Evolutionary conservation across 139 green algal genomes (phyloP), one percentile per base, ranked within the genome.

Genomic region (Gonium pectorale): DNA sequence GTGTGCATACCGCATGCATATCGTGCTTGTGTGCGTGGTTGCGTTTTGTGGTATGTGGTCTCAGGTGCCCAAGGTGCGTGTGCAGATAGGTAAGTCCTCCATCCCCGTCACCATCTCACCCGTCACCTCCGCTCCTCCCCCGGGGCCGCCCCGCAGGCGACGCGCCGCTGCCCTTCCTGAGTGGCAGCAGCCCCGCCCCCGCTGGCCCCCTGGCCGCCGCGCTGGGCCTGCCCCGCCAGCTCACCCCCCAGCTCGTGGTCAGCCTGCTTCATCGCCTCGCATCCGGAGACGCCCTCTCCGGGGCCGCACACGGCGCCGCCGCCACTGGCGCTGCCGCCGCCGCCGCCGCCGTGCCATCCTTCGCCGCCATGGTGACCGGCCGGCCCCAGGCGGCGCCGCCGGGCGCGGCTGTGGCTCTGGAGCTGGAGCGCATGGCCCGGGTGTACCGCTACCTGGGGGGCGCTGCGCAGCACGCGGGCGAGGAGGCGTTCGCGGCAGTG

Each of bases 391-490:
- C n/a, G n/a, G n/a, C n/a, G n/a, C n/a, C n/a, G n/a, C n/a, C n/a
- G n/a, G n/a, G n/a, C n/a, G n/a, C n/a, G n/a, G n/a, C n/a, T n/a
- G n/a, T 73, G 67, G 24, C 13, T 7, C 67, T 54, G 67, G 38
- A 63, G n/a, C 40, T 31, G 3, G 46, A 31, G 9, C 11, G 27
- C 19, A 0, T n/a, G 19, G 29, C 5, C n/a, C 46, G 46, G 9
- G 44, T 64, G 70, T 79, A 79, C 43, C 46, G 70, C 46, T 49
- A 46, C 46, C 70, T 79, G 46, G 70, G 33, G 17, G n/a, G 0
- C 29, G 46, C 19, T 24, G 70, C 31, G 24, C 2, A 64, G 70
- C 29, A 29, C 13, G 54, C 4, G 13, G 70, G 64, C 19, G 44
- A 64, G 31, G 70, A 24, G 15, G 46, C 33, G 46, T 56, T 4